These are phyloP conservation scores for Scenedesmus sp. DNA, from an alignment of 163 green algal genomes.

Conservation along the genomic window DNA sequence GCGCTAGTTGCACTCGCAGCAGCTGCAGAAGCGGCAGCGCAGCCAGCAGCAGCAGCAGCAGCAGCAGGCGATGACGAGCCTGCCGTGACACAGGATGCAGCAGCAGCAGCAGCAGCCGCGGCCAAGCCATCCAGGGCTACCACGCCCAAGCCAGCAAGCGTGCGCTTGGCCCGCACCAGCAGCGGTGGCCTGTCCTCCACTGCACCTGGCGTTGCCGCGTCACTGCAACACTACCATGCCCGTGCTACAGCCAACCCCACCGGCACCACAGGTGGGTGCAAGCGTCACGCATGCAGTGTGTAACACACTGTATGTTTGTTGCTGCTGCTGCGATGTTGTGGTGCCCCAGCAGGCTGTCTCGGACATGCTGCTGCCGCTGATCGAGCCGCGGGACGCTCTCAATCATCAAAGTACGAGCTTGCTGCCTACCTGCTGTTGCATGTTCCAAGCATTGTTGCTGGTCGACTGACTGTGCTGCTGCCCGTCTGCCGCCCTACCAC, in stretches of 20 bases:
- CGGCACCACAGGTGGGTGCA: constrained; percentile 11
- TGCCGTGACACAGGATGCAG: background rate
- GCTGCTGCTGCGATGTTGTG: background rate
- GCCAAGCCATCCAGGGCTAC: background rate
- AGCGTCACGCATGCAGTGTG: background rate
- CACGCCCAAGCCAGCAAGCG: background rate
- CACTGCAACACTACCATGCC: constrained; percentile 40
- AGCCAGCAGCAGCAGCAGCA: constrained; percentile 13
- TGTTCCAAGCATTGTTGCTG: background rate
- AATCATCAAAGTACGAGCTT: background rate
- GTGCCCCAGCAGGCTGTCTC: background rate
- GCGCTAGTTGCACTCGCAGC: background rate
- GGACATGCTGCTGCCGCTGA: background rate
- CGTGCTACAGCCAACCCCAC: constrained; percentile 31
- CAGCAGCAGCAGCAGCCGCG: constrained; percentile 13
- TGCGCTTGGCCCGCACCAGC: background rate
- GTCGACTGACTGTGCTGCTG: background rate
- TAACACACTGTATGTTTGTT: background rate
- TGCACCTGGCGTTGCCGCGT: background rate
- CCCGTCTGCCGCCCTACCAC: background rate
- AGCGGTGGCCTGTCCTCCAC: background rate
- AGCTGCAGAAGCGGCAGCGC: background rate
- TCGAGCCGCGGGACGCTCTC: too few species aligned
- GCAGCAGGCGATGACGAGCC: background rate
- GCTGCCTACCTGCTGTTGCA: background rate